Evolutionary conservation across 2,329 filamentous ascomycete species (phyloP).

Genomic region (Aciculosporium take): DNA sequence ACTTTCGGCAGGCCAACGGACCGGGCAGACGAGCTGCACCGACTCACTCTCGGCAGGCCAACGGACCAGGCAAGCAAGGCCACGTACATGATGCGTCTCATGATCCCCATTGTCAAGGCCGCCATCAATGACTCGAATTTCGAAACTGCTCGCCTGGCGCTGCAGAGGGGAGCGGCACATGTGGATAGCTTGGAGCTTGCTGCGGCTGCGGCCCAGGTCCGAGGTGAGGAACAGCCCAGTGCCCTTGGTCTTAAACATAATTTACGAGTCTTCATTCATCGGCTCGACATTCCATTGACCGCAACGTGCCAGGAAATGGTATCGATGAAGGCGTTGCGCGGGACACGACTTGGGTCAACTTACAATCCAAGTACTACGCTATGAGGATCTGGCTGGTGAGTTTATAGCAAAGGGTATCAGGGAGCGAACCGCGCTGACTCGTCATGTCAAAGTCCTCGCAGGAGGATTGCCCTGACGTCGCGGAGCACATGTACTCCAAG

Average conservation of each 20-base stretch:
- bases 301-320: no score
- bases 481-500: conserved; percentile 63
- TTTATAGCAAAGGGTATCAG: conserved; percentile 4
- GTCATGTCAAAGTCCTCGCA: conserved; percentile 55
- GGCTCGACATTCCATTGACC: no score
- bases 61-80: conserved; percentile 21
- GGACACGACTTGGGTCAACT: conserved; percentile 6
- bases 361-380: conserved; percentile 49
- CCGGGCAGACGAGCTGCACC: conserved; percentile 27
- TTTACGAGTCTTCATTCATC: no score
- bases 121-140: conserved; percentile 37
- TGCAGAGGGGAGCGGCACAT: conserved; percentile 44
- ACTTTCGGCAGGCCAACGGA: conserved; percentile 14
- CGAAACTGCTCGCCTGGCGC: conserved; percentile 41
- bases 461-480: conserved; percentile 57
- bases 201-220: no score
- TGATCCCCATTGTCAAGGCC: conserved; percentile 48
- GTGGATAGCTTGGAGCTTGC: neutral
- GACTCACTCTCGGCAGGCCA: conserved; percentile 18
- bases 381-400: conserved; percentile 53
- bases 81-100: conserved; percentile 49
- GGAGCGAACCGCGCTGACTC: conserved; percentile 8
- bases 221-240: conserved; percentile 3
- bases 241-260: no score
- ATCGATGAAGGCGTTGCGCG: no score